Conservation (phyloP, 352 stramenopile species). For the Phytophthora syringae region DNA sequence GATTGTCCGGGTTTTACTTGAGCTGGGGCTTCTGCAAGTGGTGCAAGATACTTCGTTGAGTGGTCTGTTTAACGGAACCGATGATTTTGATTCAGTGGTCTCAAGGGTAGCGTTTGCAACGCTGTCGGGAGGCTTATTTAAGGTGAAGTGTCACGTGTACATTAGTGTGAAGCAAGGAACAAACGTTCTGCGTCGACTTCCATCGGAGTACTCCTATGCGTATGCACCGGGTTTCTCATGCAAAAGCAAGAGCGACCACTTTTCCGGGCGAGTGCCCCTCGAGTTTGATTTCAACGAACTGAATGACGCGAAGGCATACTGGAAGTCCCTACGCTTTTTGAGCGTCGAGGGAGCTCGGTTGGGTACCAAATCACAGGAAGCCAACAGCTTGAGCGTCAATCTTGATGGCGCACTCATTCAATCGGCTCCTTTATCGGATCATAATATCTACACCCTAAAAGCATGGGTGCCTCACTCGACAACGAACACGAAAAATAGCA, state of each 20-base stretch:
- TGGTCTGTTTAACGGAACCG: slow-evolving; percentile 57
- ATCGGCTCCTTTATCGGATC: slow-evolving; percentile 58
- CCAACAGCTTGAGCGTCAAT: slow-evolving; percentile 54
- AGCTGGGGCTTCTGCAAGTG: slow-evolving; percentile 67
- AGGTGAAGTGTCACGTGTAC: slow-evolving; percentile 49
- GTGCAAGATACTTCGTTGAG: slow-evolving; percentile 64
- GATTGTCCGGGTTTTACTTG: slow-evolving; percentile 73
- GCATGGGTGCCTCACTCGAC: slow-evolving; percentile 70
- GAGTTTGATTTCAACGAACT: slow-evolving; percentile 49
- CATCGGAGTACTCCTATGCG: slow-evolving; percentile 63
- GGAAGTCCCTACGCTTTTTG: slow-evolving; percentile 76
- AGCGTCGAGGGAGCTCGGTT: slow-evolving; percentile 69
- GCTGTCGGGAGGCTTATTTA: slow-evolving; percentile 70
- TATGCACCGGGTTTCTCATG: slow-evolving; percentile 68
- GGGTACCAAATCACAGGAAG: slow-evolving; percentile 41
- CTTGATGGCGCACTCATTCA: slow-evolving; percentile 63
- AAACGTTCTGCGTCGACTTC: slow-evolving; percentile 58
- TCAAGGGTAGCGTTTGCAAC: slow-evolving; percentile 80
- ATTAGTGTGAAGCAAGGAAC: slow-evolving; percentile 67
- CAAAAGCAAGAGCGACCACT: slow-evolving; percentile 58
- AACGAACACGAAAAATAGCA: slow-evolving; percentile 44
- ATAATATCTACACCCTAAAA: slow-evolving; percentile 75
- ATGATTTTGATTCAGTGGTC: slow-evolving; percentile 79
- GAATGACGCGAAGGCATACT: slow-evolving; percentile 68
- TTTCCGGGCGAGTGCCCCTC: slow-evolving; percentile 62